Evolutionary conservation across 345 rosid species (phyloP).

Genomic region (Gossypium mustelinum): DNA sequence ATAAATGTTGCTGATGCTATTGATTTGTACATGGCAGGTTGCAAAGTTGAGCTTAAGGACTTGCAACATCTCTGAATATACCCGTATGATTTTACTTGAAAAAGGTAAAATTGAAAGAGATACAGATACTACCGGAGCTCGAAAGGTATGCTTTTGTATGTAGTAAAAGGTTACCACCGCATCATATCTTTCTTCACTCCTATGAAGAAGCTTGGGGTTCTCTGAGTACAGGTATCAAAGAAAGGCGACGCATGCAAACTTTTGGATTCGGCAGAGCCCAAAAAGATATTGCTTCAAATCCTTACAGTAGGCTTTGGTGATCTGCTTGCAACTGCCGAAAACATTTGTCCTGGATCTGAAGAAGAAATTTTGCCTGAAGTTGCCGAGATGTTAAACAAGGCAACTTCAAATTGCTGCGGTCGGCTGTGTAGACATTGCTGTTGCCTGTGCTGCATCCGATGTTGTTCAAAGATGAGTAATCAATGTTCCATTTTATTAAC

Average conservation of each 20-base stretch:
- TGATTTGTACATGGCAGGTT: conserved; percentile 35
- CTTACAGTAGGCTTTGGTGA: conserved; percentile 71
- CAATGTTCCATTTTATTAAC: conserved; percentile 51
- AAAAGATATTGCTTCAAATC: conserved; percentile 31
- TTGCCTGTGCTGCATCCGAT: conserved; percentile 77
- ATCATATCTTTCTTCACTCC: background rate
- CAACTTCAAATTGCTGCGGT: conserved; percentile 73
- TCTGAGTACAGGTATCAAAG: conserved; percentile 32
- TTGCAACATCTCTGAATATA: conserved; percentile 63
- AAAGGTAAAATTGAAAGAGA: conserved; percentile 31
- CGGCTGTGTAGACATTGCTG: conserved; percentile 55
- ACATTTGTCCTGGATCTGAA: conserved; percentile 53
- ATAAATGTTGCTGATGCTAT: background rate
- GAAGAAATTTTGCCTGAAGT: conserved; percentile 62
- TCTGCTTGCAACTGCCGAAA: conserved; percentile 55
- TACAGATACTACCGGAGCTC: conserved; percentile 23
- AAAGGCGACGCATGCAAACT: conserved; percentile 33
- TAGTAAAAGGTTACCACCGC: background rate
- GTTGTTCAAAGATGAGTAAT: conserved; percentile 64
- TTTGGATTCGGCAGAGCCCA: conserved; percentile 31
- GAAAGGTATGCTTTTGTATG: conserved; percentile 34
- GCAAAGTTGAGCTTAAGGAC: conserved; percentile 56
- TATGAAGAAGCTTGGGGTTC: background rate
- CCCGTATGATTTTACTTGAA: conserved; percentile 59
- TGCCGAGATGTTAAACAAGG: conserved; percentile 69